Conservation (phyloP, 495 filamentous ascomycete genomes). For the Trichodelitschia bisporula region DNA sequence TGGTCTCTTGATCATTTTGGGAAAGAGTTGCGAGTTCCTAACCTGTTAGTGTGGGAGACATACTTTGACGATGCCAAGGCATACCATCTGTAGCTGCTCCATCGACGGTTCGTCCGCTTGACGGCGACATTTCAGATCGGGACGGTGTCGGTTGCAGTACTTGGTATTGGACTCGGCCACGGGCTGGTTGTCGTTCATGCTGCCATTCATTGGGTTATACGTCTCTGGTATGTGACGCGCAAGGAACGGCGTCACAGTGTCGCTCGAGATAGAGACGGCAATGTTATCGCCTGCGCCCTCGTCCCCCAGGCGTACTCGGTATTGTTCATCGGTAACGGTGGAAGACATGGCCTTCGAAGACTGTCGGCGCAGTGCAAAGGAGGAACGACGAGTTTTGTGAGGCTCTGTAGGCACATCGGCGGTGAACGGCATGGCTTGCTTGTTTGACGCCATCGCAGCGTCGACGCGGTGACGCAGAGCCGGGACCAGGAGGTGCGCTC, state of each 20-base stretch:
- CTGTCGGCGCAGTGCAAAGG: no score
- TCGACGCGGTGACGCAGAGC: no score
- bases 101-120: conserved; percentile 88
- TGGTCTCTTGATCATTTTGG: conserved; percentile 68
- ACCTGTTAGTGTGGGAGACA: conserved; percentile 2
- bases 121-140: conserved; percentile 77
- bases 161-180: conserved; percentile 41
- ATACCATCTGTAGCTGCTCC: conserved; percentile 71
- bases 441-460: no score
- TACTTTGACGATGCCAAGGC: conserved; percentile 10
- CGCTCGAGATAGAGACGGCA: no score
- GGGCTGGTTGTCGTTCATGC: conserved; percentile 1
- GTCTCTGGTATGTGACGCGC: conserved; percentile 12
- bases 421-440: no score
- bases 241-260: conserved; percentile 12
- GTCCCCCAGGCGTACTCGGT: no score
- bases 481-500: no score
- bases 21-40: conserved; percentile 66
- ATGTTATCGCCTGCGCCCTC: no score
- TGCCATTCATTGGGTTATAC: conserved; percentile 9
- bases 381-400: no score
- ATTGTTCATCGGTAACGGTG: no score
- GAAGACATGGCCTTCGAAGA: no score
- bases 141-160: conserved; percentile 88
- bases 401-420: no score